Conservation (phyloP, 306 rosid genomes). For the Cicer judaicum region DNA sequence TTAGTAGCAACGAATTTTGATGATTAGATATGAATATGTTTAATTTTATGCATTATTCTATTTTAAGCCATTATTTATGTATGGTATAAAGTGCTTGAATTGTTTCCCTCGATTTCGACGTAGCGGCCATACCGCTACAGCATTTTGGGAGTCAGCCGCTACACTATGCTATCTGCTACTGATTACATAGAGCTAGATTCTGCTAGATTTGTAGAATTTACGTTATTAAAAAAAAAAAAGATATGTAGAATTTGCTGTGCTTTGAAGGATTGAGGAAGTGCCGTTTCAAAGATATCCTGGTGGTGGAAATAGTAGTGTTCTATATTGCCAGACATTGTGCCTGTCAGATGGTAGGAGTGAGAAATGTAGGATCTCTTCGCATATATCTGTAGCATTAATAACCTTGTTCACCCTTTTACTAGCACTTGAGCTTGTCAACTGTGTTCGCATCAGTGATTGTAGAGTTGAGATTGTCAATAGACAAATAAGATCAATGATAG, state of each 20-base stretch:
- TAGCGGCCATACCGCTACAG: too few species aligned
- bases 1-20: too few species aligned
- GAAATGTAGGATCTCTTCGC: neutral
- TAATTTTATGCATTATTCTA: too few species aligned
- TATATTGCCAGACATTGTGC: neutral
- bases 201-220: neutral
- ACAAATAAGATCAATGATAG: neutral
- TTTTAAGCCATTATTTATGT: too few species aligned
- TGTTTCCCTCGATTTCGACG: too few species aligned
- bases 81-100: too few species aligned
- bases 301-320: neutral
- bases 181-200: neutral
- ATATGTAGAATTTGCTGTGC: neutral
- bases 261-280: too few species aligned
- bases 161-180: too few species aligned
- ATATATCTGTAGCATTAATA: too few species aligned
- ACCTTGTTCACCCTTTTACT: neutral
- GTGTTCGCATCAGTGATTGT: neutral
- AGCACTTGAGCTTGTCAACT: neutral
- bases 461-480: neutral
- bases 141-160: too few species aligned
- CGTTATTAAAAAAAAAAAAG: too few species aligned
- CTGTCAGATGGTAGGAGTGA: neutral
- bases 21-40: too few species aligned
- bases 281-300: constrained; percentile 12